Conservation (phyloP, 139 green algal species). For the Penium margaritaceum region DNA sequence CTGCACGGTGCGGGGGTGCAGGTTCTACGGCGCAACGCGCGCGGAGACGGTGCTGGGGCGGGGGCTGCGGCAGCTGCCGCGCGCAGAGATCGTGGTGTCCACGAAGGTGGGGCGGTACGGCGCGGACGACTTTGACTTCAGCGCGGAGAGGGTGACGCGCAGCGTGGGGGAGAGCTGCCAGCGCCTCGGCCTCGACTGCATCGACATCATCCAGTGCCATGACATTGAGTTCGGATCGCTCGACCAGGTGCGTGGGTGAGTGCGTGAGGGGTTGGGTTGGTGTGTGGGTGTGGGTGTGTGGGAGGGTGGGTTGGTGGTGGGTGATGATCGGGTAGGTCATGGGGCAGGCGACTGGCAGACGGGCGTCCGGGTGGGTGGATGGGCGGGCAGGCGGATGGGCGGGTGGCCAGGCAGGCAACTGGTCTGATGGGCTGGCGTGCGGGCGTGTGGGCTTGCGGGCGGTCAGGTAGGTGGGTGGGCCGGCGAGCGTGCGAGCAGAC, state of each 20-base stretch:
- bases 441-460: too few species aligned
- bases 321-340: too few species aligned
- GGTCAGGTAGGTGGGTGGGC: too few species aligned
- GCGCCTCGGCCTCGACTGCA: constrained; percentile 68
- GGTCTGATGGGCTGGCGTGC: too few species aligned
- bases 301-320: too few species aligned
- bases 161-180: constrained; percentile 63
- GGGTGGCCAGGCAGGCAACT: too few species aligned
- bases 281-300: too few species aligned
- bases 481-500: too few species aligned
- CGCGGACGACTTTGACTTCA: constrained; percentile 71
- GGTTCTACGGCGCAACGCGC: constrained; percentile 75
- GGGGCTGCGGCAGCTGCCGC: constrained; percentile 65
- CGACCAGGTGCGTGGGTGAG: constrained; percentile 15
- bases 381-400: too few species aligned
- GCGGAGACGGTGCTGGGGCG: constrained; percentile 67
- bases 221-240: constrained; percentile 83
- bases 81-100: constrained; percentile 70
- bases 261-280: too few species aligned
- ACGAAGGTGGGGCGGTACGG: constrained; percentile 88
- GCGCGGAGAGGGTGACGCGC: constrained; percentile 60
- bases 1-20: constrained; percentile 14
- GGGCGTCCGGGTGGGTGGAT: too few species aligned
- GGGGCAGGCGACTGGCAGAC: too few species aligned
- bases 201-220: constrained; percentile 87